Evolutionary conservation across 2,329 filamentous ascomycete genomes (phyloP), one percentile per base, ranked within the genome.

Genomic region (Pleurostoma richardsiae): DNA sequence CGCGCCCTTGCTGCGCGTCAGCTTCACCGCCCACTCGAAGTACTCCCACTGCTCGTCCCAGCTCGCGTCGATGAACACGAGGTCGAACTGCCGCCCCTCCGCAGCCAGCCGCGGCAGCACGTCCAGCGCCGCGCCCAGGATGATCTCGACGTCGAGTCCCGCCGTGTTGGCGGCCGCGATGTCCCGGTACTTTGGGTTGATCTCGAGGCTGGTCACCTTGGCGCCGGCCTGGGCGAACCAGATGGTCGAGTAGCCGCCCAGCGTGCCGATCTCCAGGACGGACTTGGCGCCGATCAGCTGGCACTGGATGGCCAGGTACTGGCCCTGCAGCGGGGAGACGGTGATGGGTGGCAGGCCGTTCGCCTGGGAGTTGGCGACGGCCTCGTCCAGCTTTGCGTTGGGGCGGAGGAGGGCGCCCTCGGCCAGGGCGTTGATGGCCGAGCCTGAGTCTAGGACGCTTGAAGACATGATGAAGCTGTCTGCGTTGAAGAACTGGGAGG

Each of bases 51-150:
- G 74, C 51, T 74, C 71, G 40, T 63, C 61, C 60, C 73, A 76
- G 41, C 73, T 71, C 5, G 76, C 76, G 55, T 80, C 75, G 33
- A 80, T 72, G 48, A 79, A 79, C 1, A 73, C 67, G 50, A 80
- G 64, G 46, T 74, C 73, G 49, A 76, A 77, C 40, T 61, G 60
- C 8, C 60, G 60, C 1, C 70, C 66, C 48, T 77, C 68, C 6
- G 63, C 58, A 0, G 52, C 59, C 11, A 80, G 55, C 43, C 59
- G 54, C 0, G 64, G 61, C 29, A 67, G 39, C 0, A 66, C 54
- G 3, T 77, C 70, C 3, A 73, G 44, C 0, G 67, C 75, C 1
- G 67, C 58, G 0, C 76, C 75, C 0, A 73, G 57, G 2, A 72
- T 49, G 1, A 79, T 59, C 2, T 76, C 68, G 0, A 75, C 66